Evolutionary conservation across 2,329 filamentous ascomycete species (phyloP).

Genomic region (Coniella lustricola): DNA sequence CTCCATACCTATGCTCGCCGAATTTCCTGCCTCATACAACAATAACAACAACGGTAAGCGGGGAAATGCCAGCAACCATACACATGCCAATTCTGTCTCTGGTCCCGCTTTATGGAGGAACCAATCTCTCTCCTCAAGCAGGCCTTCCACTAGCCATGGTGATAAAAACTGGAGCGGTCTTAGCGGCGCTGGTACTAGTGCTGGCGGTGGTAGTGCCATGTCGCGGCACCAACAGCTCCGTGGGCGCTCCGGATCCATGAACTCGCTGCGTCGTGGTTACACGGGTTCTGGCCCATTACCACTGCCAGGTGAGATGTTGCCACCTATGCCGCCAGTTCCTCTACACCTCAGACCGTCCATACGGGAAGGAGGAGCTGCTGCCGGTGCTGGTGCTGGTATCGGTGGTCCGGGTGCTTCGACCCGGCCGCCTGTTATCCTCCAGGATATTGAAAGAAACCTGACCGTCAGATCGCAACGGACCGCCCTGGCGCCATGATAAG

Average conservation of each 20-base stretch:
- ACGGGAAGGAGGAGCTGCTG: slow-evolving; percentile 4
- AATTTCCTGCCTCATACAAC: neutral
- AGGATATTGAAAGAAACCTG: neutral
- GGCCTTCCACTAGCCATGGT: slow-evolving; percentile 13
- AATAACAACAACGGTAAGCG: neutral
- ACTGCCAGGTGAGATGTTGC: neutral
- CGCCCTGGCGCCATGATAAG: neutral
- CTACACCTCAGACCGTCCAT: slow-evolving; percentile 4
- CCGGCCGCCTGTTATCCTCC: neutral
- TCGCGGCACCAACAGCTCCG: slow-evolving; percentile 3
- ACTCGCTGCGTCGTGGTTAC: slow-evolving; percentile 5
- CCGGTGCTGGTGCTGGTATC: too few species aligned
- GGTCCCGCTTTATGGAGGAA: slow-evolving; percentile 3
- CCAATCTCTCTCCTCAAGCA: neutral
- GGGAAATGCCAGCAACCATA: too few species aligned
- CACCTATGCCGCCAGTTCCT: slow-evolving; percentile 12
- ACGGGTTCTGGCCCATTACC: neutral
- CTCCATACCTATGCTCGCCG: neutral
- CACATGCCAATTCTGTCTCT: too few species aligned
- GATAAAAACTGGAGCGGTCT: neutral
- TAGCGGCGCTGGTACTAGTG: too few species aligned
- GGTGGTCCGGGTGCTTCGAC: too few species aligned
- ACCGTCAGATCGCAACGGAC: neutral
- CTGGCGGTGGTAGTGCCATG: neutral
- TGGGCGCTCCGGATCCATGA: slow-evolving; percentile 2